Evolutionary conservation across 2,329 filamentous ascomycete species (phyloP).

Genomic region (Fusarium euwallaceae): DNA sequence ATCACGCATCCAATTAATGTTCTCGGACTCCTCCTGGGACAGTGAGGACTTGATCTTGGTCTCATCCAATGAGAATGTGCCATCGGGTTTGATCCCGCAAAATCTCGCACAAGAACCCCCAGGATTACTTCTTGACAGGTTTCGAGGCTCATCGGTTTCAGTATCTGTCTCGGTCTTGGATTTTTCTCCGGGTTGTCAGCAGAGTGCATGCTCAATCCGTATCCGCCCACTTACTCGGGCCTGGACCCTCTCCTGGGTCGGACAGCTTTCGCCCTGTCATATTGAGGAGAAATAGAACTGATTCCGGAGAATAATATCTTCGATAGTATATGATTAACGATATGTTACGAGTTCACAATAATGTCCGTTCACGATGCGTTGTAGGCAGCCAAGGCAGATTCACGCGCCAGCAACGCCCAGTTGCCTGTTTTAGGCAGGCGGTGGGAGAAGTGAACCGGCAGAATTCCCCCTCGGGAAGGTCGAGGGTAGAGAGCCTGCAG

Average conservation of each 20-base stretch:
- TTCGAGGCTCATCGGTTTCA: neutral
- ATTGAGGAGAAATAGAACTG: rapidly evolving
- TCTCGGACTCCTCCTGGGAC: neutral
- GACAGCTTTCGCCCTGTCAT: neutral
- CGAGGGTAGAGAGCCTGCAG: neutral
- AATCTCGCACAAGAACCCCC: neutral
- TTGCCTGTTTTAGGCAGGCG: neutral
- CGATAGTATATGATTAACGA: neutral
- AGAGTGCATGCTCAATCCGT: neutral
- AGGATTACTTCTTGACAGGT: neutral
- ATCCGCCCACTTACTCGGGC: neutral
- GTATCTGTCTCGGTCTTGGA: neutral
- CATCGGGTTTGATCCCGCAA: neutral
- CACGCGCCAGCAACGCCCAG: neutral
- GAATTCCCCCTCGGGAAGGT: neutral
- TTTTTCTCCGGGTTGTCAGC: neutral
- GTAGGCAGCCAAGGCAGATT: neutral
- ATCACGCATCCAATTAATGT: neutral
- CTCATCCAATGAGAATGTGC: neutral
- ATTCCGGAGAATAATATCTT: neutral
- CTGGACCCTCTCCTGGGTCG: neutral
- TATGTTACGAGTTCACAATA: neutral
- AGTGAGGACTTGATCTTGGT: neutral
- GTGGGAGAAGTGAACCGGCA: neutral
- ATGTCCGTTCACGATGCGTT: neutral